These are phyloP conservation scores for Aphanomyces invadans DNA, from an alignment of 352 stramenopile genomes.

Conservation along the genomic window DNA sequence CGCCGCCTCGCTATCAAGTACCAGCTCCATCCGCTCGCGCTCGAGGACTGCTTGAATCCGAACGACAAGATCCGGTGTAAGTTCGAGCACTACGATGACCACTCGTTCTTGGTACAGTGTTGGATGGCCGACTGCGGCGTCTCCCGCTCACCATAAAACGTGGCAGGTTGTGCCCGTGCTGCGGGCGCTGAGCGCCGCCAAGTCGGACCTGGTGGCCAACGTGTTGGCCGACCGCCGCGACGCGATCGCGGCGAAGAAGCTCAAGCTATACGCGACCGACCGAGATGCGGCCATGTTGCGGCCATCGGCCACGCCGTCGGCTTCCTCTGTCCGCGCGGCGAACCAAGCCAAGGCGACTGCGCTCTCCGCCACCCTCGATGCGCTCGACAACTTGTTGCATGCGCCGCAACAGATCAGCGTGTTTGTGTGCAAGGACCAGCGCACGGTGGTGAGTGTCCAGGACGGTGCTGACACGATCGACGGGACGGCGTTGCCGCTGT, in stretches of 20 bases:
- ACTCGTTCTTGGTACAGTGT: constrained; percentile 43
- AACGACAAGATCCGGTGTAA: constrained; percentile 66
- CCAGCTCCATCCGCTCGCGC: constrained; percentile 67
- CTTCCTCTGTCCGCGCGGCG: background rate
- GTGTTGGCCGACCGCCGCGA: background rate
- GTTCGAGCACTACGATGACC: constrained; percentile 80
- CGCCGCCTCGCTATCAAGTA: constrained; percentile 71
- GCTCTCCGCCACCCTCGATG: constrained; percentile 44
- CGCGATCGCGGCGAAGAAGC: background rate
- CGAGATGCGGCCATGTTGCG: too few relatives aligned
- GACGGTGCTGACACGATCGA: constrained; percentile 53
- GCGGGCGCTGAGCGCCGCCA: constrained; percentile 45
- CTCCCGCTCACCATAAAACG: background rate
- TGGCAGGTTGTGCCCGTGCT: constrained; percentile 32
- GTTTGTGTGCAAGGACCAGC: constrained; percentile 53
- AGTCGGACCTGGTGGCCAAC: background rate
- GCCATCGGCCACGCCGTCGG: constrained; percentile 31
- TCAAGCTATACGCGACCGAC: too few relatives aligned
- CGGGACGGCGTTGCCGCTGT: constrained; percentile 30
- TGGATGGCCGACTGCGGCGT: background rate
- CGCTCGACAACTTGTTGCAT: constrained; percentile 57
- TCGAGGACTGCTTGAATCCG: constrained; percentile 74
- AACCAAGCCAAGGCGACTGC: constrained; percentile 29
- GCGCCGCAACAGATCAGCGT: constrained; percentile 67
- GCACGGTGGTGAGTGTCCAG: constrained; percentile 56